phyloP scores from a whole-genome alignment of 2,329 filamentous ascomycete species.

The Plenodomus lindquistii region DNA sequence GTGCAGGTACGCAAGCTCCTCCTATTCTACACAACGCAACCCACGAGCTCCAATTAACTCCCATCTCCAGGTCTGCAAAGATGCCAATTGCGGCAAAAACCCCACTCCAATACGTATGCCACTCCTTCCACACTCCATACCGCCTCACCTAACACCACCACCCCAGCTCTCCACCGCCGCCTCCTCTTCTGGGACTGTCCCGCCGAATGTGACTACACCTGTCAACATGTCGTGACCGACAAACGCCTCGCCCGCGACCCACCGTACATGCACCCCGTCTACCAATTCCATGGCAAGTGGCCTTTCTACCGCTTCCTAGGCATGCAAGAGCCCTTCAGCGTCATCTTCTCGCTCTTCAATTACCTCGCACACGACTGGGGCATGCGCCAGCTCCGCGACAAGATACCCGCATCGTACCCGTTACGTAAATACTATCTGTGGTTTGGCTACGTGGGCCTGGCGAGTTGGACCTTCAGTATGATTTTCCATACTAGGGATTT shows the following conservation, averaged over 20 bases:
- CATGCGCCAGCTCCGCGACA: constrained; percentile 68
- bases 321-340: constrained; percentile 92
- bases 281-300: constrained; percentile 99
- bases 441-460: constrained; percentile 80
- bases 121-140: constrained; percentile 1
- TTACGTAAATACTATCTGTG: constrained; percentile 78
- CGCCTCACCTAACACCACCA: constrained; percentile 5
- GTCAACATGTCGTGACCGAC: constrained; percentile 88
- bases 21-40: neutral
- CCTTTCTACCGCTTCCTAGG: constrained; percentile 89
- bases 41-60: constrained; percentile 15
- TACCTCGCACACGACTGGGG: constrained; percentile 82
- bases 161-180: constrained; percentile 76
- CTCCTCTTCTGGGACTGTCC: constrained; percentile 91
- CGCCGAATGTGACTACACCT: constrained; percentile 95
- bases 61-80: constrained; percentile 68
- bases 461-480: constrained; percentile 85
- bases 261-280: constrained; percentile 67
- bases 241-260: constrained; percentile 67
- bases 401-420: constrained; percentile 73
- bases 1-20: constrained; percentile 65
- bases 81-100: constrained; percentile 75
- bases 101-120: constrained; percentile 70
- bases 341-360: constrained; percentile 92
- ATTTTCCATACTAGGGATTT: constrained; percentile 94